Conservation (phyloP, 768 basidiomycete genomes). For the Clathrus columnatus region DNA sequence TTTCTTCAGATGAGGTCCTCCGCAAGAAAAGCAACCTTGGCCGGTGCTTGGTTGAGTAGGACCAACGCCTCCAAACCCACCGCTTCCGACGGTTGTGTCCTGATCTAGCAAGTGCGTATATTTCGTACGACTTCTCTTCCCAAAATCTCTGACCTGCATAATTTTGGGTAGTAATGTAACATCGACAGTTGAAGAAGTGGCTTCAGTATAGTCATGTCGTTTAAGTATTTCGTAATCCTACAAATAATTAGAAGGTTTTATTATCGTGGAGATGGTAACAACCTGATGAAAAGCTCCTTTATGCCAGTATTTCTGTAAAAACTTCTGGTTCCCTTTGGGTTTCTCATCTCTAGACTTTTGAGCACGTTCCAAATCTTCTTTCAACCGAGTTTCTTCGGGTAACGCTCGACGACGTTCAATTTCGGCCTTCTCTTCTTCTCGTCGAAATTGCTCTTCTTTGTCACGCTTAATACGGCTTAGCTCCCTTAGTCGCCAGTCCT, state of each 20-base stretch:
- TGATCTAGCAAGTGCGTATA: constrained; percentile 95
- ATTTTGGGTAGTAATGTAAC: constrained; percentile 84
- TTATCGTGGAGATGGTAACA: constrained; percentile 14
- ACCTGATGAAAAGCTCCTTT: constrained; percentile 99
- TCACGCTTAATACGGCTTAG: constrained; percentile 89
- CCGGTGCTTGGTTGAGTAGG: constrained; percentile 31
- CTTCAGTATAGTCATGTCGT: constrained; percentile 79
- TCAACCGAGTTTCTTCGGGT: constrained; percentile 87
- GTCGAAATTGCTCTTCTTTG: constrained; percentile 74
- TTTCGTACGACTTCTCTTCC: constrained; percentile 86
- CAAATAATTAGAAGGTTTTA: constrained; percentile 3
- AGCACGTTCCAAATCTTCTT: constrained; percentile 86
- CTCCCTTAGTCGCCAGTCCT: constrained; percentile 92
- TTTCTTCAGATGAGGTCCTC: constrained; percentile 89
- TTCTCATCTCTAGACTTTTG: constrained; percentile 78
- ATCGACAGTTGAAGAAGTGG: constrained; percentile 82
- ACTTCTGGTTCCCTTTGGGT: constrained; percentile 84
- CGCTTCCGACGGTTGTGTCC: constrained; percentile 65
- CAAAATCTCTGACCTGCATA: constrained; percentile 96
- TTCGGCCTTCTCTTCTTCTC: constrained; percentile 84
- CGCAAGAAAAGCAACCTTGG: constrained; percentile 83
- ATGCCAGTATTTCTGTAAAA: constrained; percentile 98
- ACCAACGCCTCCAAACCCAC: constrained; percentile 57
- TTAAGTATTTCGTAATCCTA: constrained; percentile 85
- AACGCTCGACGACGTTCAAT: constrained; percentile 84